Conservation (phyloP, 306 rosid genomes). For the Parietaria judaica region DNA sequence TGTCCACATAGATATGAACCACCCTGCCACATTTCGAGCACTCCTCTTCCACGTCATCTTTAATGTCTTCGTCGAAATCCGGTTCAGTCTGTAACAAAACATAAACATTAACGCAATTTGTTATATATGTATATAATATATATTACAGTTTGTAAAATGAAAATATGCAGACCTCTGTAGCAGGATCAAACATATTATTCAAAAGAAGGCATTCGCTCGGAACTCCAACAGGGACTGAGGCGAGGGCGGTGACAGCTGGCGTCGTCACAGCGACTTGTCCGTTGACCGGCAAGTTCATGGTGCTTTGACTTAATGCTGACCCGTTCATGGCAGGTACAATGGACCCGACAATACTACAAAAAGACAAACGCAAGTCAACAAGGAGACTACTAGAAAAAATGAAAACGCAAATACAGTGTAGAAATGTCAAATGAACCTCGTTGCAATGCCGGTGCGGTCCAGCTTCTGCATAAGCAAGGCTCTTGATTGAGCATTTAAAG, state of each 20-base stretch:
- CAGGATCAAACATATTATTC: conserved; percentile 96
- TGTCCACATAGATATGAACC: conserved; percentile 89
- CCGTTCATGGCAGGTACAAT: conserved; percentile 62
- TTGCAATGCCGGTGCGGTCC: conserved; percentile 77
- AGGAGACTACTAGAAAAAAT: conserved; percentile 1
- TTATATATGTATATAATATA: too few relatives aligned
- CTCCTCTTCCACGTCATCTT: conserved; percentile 94
- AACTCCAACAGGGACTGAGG: conserved; percentile 57
- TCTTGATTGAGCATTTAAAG: conserved; percentile 95
- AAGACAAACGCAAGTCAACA: neutral
- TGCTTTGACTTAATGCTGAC: conserved; percentile 48
- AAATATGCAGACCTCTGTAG: conserved; percentile 57
- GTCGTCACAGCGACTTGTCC: conserved; percentile 46
- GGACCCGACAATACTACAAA: conserved; percentile 62
- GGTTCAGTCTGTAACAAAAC: conserved; percentile 59
- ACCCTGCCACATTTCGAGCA: conserved; percentile 89
- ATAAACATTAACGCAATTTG: too few relatives aligned
- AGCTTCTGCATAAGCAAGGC: conserved; percentile 90
- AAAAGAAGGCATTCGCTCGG: conserved; percentile 87
- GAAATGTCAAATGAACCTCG: conserved; percentile 44
- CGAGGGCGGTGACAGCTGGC: conserved; percentile 39
- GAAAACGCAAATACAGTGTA: neutral
- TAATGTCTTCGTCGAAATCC: conserved; percentile 82
- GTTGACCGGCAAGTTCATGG: conserved; percentile 52
- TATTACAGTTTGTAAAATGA: neutral